Evolutionary conservation across 306 rosid genomes (phyloP).

Genomic region (Acacia confusa): DNA sequence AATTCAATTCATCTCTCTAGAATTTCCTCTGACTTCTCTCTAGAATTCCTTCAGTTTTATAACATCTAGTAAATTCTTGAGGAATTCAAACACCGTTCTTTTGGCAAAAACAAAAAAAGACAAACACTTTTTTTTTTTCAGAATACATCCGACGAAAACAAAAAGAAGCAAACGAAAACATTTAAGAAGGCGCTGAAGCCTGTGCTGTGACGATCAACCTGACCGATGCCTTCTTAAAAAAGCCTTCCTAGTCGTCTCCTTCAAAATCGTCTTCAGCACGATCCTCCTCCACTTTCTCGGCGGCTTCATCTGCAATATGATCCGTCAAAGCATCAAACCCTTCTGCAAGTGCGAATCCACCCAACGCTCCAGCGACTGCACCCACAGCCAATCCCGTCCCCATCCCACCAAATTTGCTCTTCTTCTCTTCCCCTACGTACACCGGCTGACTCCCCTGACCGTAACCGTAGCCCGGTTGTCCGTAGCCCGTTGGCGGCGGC

Average conservation of each 20-base stretch:
- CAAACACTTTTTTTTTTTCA: too few relatives aligned
- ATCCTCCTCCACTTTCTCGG: conserved; percentile 65
- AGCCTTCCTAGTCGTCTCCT: conserved; percentile 24
- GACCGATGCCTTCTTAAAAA: neutral
- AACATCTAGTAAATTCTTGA: too few relatives aligned
- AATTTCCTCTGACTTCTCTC: too few relatives aligned
- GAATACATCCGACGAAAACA: too few relatives aligned
- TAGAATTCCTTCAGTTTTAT: too few relatives aligned
- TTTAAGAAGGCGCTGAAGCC: too few relatives aligned
- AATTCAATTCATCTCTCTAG: too few relatives aligned
- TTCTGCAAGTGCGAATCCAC: conserved; percentile 70
- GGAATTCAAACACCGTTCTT: too few relatives aligned
- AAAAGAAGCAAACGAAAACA: neutral
- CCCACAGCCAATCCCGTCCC: conserved; percentile 97
- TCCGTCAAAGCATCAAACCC: conserved; percentile 67
- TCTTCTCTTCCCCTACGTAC: conserved; percentile 48
- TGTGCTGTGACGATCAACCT: neutral
- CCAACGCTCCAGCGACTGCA: conserved; percentile 66
- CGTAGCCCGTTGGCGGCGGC: conserved; percentile 37
- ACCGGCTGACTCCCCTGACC: neutral
- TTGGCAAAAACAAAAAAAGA: too few relatives aligned
- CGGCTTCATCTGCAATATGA: conserved; percentile 61
- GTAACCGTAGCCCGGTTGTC: conserved; percentile 38
- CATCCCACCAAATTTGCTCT: conserved; percentile 83
- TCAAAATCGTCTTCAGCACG: conserved; percentile 19